These are phyloP conservation scores for Punica granatum DNA, from an alignment of 345 rosid genomes.

Conservation along the genomic window DNA sequence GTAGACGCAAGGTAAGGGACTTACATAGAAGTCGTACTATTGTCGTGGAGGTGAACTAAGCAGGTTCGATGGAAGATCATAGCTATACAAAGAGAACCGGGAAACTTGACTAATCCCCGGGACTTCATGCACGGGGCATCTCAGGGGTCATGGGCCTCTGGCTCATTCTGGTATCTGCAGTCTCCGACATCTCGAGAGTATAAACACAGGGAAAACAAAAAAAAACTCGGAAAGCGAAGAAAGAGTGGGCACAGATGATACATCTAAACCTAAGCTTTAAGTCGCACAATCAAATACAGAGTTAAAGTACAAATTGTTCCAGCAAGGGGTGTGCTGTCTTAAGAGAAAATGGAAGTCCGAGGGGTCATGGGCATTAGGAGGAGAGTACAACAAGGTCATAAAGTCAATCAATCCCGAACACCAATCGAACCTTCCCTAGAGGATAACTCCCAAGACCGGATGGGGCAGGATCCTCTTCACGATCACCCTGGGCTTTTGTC, in stretches of 20 bases:
- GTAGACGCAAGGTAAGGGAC: no score
- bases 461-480: not conserved
- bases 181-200: no score
- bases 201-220: not conserved
- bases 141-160: no score
- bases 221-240: not conserved
- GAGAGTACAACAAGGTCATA: not conserved
- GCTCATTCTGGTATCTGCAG: no score
- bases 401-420: not conserved
- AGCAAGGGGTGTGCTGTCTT: not conserved
- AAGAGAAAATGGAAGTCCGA: not conserved
- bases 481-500: not conserved
- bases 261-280: slow-evolving; percentile 2
- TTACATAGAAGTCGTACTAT: no score
- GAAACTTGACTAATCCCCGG: no score
- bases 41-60: no score
- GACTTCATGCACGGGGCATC: no score
- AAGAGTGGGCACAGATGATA: not conserved
- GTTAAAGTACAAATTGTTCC: not conserved
- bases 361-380: not conserved
- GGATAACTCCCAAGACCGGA: not conserved
- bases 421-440: not conserved
- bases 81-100: no score
- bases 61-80: no score
- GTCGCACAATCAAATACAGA: slow-evolving; percentile 1